Percentiles rank a stretch among this genome's conserved stretches.
Conservation (phyloP, 129 eudicot genomes). For the Flaveria brownii region DNA sequence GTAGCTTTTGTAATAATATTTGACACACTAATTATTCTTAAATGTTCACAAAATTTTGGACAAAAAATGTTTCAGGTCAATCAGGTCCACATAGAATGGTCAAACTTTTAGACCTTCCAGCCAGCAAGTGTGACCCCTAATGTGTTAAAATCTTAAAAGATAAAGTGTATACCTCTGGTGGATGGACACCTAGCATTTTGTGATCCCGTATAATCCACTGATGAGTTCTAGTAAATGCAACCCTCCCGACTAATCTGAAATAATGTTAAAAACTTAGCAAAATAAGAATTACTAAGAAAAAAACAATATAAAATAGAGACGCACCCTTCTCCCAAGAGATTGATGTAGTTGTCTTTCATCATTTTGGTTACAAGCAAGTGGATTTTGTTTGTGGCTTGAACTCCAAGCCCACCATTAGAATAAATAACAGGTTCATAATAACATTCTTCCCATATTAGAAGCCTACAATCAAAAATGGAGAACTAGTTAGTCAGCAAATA, state of each 20-base stretch:
- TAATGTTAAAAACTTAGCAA: background rate
- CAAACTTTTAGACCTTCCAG: constrained; percentile 6
- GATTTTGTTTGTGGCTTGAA: constrained; percentile 46
- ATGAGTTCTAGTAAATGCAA: constrained; percentile 79
- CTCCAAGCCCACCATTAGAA: constrained; percentile 40
- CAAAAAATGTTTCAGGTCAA: constrained; percentile 1
- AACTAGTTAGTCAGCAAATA: constrained; percentile 13
- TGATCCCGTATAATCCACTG: constrained; percentile 71
- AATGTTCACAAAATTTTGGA: background rate
- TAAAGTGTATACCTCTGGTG: constrained; percentile 59
- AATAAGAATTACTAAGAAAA: background rate
- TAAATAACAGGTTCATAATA: constrained; percentile 57
- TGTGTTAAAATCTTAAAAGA: background rate
- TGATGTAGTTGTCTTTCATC: constrained; percentile 83
- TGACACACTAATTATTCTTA: constrained; percentile 2
- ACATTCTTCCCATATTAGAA: constrained; percentile 95
- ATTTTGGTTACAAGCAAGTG: constrained; percentile 77
- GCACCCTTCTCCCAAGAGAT: constrained; percentile 89
- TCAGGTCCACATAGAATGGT: background rate
- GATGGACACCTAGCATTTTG: constrained; percentile 52
- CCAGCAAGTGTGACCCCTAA: background rate
- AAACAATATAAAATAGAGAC: constrained; percentile 5
- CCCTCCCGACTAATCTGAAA: constrained; percentile 83
- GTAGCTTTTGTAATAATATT: background rate
- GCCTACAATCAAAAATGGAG: constrained; percentile 45